Evolutionary conservation across 2,329 filamentous ascomycete genomes (phyloP).

Genomic region (Tolypocladium album): DNA sequence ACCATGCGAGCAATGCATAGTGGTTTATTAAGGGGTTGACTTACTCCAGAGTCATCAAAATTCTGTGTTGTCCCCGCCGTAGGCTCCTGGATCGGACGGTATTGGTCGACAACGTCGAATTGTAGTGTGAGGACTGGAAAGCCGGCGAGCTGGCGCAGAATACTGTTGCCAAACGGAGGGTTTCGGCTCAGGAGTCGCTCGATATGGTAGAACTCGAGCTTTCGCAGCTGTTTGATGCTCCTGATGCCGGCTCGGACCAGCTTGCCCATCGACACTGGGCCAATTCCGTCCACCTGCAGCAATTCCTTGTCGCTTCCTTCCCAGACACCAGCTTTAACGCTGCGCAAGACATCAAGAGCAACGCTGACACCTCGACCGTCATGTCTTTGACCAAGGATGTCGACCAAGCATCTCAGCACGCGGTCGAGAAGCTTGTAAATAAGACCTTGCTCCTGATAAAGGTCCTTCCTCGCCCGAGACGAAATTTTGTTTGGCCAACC

Average conservation of each 20-base stretch:
- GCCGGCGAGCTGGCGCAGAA: slow-evolving; percentile 51
- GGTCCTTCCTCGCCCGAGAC: slow-evolving; percentile 17
- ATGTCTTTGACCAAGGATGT: slow-evolving; percentile 22
- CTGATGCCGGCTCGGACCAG: slow-evolving; percentile 60
- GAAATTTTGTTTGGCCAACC: slow-evolving; percentile 45
- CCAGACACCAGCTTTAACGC: slow-evolving; percentile 66
- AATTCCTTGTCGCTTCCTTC: slow-evolving; percentile 74
- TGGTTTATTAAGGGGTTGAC: background rate
- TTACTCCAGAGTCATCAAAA: slow-evolving; percentile 14
- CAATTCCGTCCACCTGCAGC: slow-evolving; percentile 72
- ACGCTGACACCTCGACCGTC: slow-evolving; percentile 60
- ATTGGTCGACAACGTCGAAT: slow-evolving; percentile 19
- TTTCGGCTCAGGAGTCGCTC: slow-evolving; percentile 70
- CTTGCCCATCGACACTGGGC: slow-evolving; percentile 63
- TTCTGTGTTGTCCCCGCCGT: slow-evolving; percentile 3
- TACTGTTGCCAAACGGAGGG: slow-evolving; percentile 67
- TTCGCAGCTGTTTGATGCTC: slow-evolving; percentile 59
- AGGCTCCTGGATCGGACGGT: background rate
- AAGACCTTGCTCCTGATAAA: slow-evolving; percentile 17
- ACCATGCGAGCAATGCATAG: slow-evolving; percentile 45
- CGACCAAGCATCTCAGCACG: slow-evolving; percentile 24
- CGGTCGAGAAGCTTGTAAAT: slow-evolving; percentile 22
- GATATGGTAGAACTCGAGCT: slow-evolving; percentile 58
- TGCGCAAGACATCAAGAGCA: slow-evolving; percentile 68
- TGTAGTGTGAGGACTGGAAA: slow-evolving; percentile 54